These are phyloP conservation scores for Podila verticillata DNA, from an alignment of 192 early-diverging fungal genomes.

Conservation along the genomic window DNA sequence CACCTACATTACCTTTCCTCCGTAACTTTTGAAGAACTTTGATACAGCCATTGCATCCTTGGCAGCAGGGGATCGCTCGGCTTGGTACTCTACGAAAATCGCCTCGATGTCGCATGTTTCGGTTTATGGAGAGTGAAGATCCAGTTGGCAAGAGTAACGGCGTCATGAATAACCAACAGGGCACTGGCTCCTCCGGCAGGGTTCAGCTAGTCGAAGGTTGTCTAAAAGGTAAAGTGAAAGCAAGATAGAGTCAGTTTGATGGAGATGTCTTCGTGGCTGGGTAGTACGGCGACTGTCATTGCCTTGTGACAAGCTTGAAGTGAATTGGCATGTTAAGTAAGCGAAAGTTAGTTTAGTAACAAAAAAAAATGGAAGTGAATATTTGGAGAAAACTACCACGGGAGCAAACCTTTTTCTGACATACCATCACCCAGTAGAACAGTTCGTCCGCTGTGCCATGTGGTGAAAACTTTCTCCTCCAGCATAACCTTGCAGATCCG, in stretches of 20 bases:
- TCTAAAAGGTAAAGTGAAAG: too few relatives aligned
- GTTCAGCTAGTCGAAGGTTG: too few relatives aligned
- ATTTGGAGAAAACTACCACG: neutral
- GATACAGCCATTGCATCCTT: neutral
- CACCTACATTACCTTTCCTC: neutral
- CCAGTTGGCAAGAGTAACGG: constrained; percentile 4
- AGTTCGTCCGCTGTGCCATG: neutral
- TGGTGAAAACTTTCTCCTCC: constrained; percentile 1
- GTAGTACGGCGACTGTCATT: neutral
- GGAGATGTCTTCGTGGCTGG: too few relatives aligned
- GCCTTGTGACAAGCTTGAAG: neutral
- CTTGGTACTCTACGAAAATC: neutral
- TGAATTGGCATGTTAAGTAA: too few relatives aligned
- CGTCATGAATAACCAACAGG: neutral
- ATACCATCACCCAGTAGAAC: constrained; percentile 9
- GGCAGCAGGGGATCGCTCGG: neutral
- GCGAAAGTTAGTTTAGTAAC: neutral
- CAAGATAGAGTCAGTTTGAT: too few relatives aligned
- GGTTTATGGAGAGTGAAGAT: neutral
- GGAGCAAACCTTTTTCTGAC: too few relatives aligned
- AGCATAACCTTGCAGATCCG: constrained; percentile 5
- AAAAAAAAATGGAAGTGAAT: too few relatives aligned
- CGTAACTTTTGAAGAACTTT: neutral
- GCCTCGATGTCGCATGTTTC: neutral
- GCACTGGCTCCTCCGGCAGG: constrained; percentile 5